Base-by-base conservation (phyloP, 371 early-diverging fungal genomes). In the Mortierella sp. region DNA sequence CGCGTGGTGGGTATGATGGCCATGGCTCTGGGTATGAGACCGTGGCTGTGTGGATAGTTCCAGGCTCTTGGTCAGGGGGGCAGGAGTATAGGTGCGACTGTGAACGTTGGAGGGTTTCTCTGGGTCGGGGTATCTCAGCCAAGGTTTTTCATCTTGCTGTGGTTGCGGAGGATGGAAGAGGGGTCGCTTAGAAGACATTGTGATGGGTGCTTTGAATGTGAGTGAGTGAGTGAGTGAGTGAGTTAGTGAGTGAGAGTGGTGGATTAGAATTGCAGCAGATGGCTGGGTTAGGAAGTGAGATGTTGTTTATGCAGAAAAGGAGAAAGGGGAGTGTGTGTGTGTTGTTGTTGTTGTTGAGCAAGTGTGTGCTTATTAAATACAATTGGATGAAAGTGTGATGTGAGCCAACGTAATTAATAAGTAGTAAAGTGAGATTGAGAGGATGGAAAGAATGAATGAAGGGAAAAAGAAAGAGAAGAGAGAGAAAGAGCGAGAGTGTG, bases 101-200 rank as follows among this genome's bases (percentile, higher is more conserved):
- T 78, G 77, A 66, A 47, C 62, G 69, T 69, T 73, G 62, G 72
- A 52, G 45, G 78, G 32, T 64, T 68, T 77, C 30, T 72, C 68
- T 4, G 78, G 62, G 59, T 58, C 78, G 5, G 78, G 78, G 60
- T 78, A 78, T 65, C 45, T 40, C 14, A 78, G 58, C 78, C 78
- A 78, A 14, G 78, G 73, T 62, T 61, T 64, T 3, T 78, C 78
- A 2, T 66, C 57, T 14, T 77, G 47, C 10, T 40, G 52, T 20
- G 54, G 69, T 16, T 71, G 77, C 5, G 55, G 55, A 28, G 55
- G 30, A 26, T 9, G 58, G 59, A 59, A 52, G 30, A 52, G 55
- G 8, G 64, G 24, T 69, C 63, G 73, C 43, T 71, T 66, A 62
- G 37, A 59, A 9, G 68, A 64, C 65, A 62, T 66, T 47, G 59